Conservation (phyloP, 2,329 filamentous ascomycete species). For the Ophiostoma sp. region DNA sequence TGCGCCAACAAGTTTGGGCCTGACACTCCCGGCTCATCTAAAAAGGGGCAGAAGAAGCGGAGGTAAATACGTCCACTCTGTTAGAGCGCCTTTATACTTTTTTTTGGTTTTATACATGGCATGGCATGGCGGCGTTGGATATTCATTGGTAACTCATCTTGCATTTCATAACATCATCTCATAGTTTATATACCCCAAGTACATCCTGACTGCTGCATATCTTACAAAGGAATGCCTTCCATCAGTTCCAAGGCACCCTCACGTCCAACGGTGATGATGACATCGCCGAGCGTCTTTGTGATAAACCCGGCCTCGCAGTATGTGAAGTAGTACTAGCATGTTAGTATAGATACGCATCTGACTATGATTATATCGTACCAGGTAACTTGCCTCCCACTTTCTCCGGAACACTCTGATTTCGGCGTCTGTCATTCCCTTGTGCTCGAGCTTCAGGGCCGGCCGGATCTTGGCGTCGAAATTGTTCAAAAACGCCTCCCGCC, state of each 20-base stretch:
- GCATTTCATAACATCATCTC: too few relatives aligned
- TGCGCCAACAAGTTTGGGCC: slow-evolving; percentile 61
- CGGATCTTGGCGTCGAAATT: slow-evolving; percentile 58
- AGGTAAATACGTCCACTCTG: slow-evolving; percentile 24
- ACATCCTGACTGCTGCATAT: background rate
- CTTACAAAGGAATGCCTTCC: slow-evolving; percentile 57
- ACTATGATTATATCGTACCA: too few relatives aligned
- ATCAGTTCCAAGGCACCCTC: slow-evolving; percentile 63
- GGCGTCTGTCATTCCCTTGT: slow-evolving; percentile 53
- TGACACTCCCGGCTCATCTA: slow-evolving; percentile 10
- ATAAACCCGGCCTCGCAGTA: slow-evolving; percentile 70
- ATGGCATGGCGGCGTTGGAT: background rate
- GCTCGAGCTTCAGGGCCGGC: slow-evolving; percentile 53
- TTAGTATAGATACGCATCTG: background rate
- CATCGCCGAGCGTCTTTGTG: slow-evolving; percentile 66
- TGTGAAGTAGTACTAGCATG: slow-evolving; percentile 58
- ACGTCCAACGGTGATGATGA: slow-evolving; percentile 63
- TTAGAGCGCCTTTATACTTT: background rate
- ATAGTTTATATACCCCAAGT: background rate
- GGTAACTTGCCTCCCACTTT: slow-evolving; percentile 54
- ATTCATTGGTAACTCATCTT: background rate
- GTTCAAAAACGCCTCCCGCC: slow-evolving; percentile 59
- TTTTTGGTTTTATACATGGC: background rate
- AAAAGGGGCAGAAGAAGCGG: slow-evolving; percentile 30
- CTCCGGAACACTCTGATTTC: slow-evolving; percentile 62